phyloP scores from a whole-genome alignment of 371 early-diverging fungal genomes.

The Sporodiniella umbellata region DNA sequence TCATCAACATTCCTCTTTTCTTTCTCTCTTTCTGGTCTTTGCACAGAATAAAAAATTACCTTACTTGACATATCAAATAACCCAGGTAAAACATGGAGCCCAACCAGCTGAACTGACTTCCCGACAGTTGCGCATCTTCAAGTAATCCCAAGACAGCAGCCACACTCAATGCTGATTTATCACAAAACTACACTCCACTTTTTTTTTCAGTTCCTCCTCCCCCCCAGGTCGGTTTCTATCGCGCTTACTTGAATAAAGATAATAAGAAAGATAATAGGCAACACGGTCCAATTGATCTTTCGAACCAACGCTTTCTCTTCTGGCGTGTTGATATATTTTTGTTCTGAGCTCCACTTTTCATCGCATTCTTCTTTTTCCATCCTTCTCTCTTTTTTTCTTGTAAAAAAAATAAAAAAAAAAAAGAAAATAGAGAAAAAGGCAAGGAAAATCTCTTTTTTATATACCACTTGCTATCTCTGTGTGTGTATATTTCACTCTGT shows the following conservation, averaged over 20 bases:
- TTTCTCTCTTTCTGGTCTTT: no score
- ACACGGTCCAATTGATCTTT: conserved; percentile 23
- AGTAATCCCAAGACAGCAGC: conserved; percentile 34
- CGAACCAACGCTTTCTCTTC: conserved; percentile 26
- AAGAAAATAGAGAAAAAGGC: neutral
- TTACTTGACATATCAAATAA: conserved; percentile 33
- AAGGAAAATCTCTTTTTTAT: neutral
- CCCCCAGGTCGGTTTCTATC: neutral
- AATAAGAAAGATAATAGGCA: conserved; percentile 23
- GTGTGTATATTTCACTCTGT: no score
- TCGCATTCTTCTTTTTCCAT: neutral
- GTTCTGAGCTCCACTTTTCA: neutral
- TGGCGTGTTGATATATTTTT: conserved; percentile 6
- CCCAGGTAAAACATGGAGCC: conserved; percentile 38
- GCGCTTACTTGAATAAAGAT: conserved; percentile 26
- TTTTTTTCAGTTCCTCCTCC: no score
- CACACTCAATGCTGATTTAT: conserved; percentile 35
- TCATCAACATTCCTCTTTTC: neutral
- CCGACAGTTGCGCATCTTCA: conserved; percentile 18
- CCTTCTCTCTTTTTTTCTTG: neutral
- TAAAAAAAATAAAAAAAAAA: neutral
- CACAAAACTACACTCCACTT: conserved; percentile 32
- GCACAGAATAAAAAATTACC: neutral
- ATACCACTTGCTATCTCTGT: no score
- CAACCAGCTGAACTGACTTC: conserved; percentile 26